phyloP scores from a whole-genome alignment of 306 rosid species.

The Clitoria ternatea region DNA sequence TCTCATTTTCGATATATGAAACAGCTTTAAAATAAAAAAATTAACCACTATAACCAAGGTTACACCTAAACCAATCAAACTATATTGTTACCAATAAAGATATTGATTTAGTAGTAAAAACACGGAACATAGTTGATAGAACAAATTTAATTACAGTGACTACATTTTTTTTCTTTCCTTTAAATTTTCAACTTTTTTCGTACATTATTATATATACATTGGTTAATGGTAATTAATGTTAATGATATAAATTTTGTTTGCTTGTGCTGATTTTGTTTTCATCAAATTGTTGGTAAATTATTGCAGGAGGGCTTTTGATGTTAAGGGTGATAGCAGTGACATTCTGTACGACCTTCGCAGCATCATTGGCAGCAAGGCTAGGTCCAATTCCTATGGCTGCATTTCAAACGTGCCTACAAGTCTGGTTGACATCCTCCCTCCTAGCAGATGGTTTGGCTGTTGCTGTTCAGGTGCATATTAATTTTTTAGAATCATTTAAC shows the following conservation, averaged over 20 bases:
- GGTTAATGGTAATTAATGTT: background rate
- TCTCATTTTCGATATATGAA: too few relatives aligned
- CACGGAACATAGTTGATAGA: too few relatives aligned
- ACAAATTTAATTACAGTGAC: too few relatives aligned
- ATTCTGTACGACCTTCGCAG: slow-evolving; percentile 85
- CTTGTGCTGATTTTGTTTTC: background rate
- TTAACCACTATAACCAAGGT: too few relatives aligned
- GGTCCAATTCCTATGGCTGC: slow-evolving; percentile 91
- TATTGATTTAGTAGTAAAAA: too few relatives aligned
- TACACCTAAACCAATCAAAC: too few relatives aligned
- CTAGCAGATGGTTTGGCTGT: slow-evolving; percentile 95
- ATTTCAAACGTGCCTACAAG: slow-evolving; percentile 77
- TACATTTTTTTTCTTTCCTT: background rate
- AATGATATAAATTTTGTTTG: background rate
- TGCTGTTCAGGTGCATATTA: slow-evolving; percentile 65
- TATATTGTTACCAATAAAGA: too few relatives aligned
- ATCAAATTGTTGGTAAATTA: background rate
- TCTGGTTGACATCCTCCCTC: slow-evolving; percentile 87
- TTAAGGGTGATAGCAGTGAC: slow-evolving; percentile 85
- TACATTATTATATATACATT: background rate
- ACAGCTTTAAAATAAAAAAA: too few relatives aligned
- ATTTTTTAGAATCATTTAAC: background rate
- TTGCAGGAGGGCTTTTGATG: slow-evolving; percentile 63
- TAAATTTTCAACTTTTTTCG: background rate
- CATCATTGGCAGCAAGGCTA: slow-evolving; percentile 71